Percentiles rank a stretch among this genome's conserved stretches.
phyloP scores from a whole-genome alignment of 2,329 filamentous ascomycete genomes.

The Delphinella strobiligena region DNA sequence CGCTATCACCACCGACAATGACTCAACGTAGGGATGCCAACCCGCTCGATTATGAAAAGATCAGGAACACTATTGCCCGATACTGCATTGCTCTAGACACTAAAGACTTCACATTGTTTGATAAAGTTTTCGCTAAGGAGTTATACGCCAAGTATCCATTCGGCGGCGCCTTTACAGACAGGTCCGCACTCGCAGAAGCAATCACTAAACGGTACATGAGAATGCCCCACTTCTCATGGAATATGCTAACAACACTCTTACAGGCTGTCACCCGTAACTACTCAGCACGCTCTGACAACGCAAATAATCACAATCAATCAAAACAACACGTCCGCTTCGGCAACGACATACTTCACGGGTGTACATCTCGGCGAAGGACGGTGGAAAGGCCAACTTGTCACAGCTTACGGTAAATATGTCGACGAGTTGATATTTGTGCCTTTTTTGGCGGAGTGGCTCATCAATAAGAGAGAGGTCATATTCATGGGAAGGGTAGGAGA shows the following conservation, averaged over 20 bases:
- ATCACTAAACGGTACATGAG: constrained; percentile 18
- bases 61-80: constrained; percentile 28
- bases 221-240: neutral
- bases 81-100: constrained; percentile 34
- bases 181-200: constrained; percentile 18
- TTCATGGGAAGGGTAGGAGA: constrained; percentile 26
- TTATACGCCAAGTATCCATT: constrained; percentile 29
- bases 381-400: constrained; percentile 28
- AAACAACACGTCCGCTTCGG: constrained; percentile 18
- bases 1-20: neutral
- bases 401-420: constrained; percentile 30
- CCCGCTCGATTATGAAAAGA: constrained; percentile 24
- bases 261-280: constrained; percentile 28
- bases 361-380: constrained; percentile 31
- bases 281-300: constrained; percentile 32
- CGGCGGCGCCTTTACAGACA: constrained; percentile 19
- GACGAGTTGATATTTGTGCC: constrained; percentile 24
- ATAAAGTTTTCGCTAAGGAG: constrained; percentile 28
- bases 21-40: constrained; percentile 6
- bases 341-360: constrained; percentile 30
- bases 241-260: neutral
- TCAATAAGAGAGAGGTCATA: constrained; percentile 23
- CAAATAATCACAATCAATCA: constrained; percentile 25
- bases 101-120: constrained; percentile 26
- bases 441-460: constrained; percentile 28